These are phyloP conservation scores for Claviceps sp. DNA, from an alignment of 2,329 filamentous ascomycete species.

Conservation along the genomic window DNA sequence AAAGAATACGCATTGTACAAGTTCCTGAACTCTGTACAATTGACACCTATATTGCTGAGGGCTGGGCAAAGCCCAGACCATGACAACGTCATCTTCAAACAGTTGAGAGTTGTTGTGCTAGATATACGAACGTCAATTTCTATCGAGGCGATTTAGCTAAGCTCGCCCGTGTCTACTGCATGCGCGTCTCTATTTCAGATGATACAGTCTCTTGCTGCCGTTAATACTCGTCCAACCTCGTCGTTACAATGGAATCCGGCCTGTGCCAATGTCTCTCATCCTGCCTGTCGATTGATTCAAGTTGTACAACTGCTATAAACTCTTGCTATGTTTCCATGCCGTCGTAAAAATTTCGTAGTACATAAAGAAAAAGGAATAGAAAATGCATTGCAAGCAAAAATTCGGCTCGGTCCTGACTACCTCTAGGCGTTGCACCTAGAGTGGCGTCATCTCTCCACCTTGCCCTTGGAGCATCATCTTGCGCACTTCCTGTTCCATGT, in stretches of 20 bases:
- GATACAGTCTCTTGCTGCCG: not conserved
- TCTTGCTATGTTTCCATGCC: not conserved
- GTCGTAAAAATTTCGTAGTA: not conserved
- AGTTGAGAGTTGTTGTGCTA: no score
- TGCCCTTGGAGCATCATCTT: conserved; percentile 24
- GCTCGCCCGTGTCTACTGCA: no score
- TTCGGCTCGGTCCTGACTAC: not conserved
- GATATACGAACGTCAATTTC: no score
- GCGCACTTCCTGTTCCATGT: conserved; percentile 30
- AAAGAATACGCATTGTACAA: no score
- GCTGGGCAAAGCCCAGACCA: no score
- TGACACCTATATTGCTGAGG: no score
- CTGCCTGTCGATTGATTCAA: not conserved
- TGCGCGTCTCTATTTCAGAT: not conserved
- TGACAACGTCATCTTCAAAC: no score
- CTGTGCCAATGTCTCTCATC: not conserved
- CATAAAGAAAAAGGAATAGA: not conserved
- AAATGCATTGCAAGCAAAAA: not conserved
- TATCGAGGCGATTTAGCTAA: no score
- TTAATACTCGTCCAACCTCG: not conserved
- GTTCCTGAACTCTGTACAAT: no score
- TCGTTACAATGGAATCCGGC: not conserved
- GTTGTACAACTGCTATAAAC: no score
- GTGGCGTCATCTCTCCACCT: conserved; percentile 24
- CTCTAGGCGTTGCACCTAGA: conserved; percentile 13